Percentiles rank a stretch among this genome's conserved stretches.
Conservation (phyloP, 805 yeast species). For the Kuraishia borneana region DNA sequence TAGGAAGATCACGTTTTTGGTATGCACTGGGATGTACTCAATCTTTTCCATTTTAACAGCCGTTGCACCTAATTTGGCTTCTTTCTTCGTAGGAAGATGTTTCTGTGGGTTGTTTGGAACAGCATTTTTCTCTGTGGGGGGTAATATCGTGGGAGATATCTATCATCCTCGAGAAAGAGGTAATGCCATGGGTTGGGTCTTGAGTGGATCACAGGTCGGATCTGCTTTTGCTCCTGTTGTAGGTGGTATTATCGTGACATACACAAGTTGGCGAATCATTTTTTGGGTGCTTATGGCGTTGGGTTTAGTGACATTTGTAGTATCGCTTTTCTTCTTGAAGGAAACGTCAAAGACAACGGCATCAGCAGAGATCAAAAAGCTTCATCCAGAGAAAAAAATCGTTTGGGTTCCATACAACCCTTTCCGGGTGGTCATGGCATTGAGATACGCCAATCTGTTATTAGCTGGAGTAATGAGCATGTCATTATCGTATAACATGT, state of each 20-base stretch:
- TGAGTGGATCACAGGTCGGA: constrained; percentile 42
- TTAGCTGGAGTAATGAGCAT: constrained; percentile 31
- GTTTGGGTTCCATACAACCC: constrained; percentile 36
- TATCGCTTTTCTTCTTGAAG: constrained; percentile 27
- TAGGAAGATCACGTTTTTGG: constrained; percentile 29
- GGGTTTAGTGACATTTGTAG: constrained; percentile 19
- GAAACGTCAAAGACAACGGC: constrained; percentile 25
- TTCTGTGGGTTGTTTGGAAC: constrained; percentile 44
- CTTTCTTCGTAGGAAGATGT: constrained; percentile 42
- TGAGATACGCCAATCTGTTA: constrained; percentile 29
- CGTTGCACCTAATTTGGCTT: constrained; percentile 36
- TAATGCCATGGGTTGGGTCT: constrained; percentile 33
- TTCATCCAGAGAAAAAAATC: constrained; percentile 12
- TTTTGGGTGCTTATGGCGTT: constrained; percentile 37
- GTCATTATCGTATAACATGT: constrained; percentile 37
- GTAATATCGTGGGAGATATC: constrained; percentile 38
- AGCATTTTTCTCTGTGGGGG: constrained; percentile 42
- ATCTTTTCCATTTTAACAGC: constrained; percentile 25
- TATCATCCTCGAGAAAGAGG: constrained; percentile 41
- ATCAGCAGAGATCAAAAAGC: neutral
- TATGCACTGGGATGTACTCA: constrained; percentile 4
- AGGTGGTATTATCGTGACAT: constrained; percentile 43
- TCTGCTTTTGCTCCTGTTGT: constrained; percentile 41
- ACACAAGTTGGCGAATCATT: constrained; percentile 40
- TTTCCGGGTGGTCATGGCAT: constrained; percentile 27